Conservation (phyloP, 2,329 filamentous ascomycete species). For the Xylogone sp. region DNA sequence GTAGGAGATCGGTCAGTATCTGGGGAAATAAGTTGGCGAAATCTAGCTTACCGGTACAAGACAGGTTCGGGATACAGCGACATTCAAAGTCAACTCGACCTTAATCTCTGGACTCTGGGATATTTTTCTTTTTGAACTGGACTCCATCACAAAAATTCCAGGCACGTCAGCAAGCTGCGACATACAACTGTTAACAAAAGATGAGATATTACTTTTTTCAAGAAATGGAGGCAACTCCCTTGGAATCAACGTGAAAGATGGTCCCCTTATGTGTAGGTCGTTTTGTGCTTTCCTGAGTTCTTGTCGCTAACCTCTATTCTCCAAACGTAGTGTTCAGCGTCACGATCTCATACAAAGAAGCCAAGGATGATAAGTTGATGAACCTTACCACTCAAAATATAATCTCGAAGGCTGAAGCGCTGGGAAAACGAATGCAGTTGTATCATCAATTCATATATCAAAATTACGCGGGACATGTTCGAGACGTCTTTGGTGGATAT, state of each 20-base stretch:
- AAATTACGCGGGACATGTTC: conserved; percentile 33
- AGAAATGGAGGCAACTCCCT: conserved; percentile 3
- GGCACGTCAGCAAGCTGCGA: too few species aligned
- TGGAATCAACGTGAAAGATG: conserved; percentile 5
- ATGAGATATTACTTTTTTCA: too few species aligned
- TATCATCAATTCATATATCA: conserved; percentile 26
- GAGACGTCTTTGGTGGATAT: conserved; percentile 32
- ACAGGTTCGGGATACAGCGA: not conserved
- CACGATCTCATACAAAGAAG: conserved; percentile 3
- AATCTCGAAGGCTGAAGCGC: conserved; percentile 1
- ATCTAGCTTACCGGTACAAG: not conserved
- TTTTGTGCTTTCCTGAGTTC: too few species aligned
- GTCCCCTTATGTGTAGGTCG: not conserved
- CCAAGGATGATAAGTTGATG: conserved; percentile 9
- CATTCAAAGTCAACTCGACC: not conserved
- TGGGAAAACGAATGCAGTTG: conserved; percentile 7
- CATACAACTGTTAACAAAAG: too few species aligned
- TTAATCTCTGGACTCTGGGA: not conserved
- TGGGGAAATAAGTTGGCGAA: too few species aligned
- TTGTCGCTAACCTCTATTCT: too few species aligned
- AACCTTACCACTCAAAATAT: conserved; percentile 1
- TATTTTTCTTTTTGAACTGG: too few species aligned
- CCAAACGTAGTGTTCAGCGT: too few species aligned
- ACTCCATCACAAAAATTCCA: too few species aligned
- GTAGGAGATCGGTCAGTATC: too few species aligned